Evolutionary conservation across 2,329 filamentous ascomycete species (phyloP).

Genomic region (Claviceps capensis): DNA sequence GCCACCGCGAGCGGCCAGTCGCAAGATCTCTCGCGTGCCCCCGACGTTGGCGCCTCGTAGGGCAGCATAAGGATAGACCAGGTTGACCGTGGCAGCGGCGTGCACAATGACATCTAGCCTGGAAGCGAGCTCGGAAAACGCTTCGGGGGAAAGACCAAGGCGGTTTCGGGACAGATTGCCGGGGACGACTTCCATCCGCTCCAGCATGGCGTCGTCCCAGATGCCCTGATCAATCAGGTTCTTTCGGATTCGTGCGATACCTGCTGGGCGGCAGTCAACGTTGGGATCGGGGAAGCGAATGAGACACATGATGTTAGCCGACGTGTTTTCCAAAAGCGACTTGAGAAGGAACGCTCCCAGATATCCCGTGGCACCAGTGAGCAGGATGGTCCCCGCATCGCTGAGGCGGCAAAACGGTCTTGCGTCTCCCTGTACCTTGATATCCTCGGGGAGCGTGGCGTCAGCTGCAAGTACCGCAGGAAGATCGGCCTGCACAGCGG

Average conservation of each 20-base stretch:
- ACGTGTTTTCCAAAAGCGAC: conserved; percentile 52
- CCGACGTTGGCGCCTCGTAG: conserved; percentile 61
- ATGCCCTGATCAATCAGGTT: conserved; percentile 67
- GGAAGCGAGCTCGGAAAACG: conserved; percentile 49
- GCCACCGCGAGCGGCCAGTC: conserved; percentile 51
- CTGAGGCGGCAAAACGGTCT: conserved; percentile 43
- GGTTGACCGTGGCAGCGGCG: conserved; percentile 63
- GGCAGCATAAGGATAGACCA: conserved; percentile 71
- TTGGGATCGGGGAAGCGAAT: conserved; percentile 58
- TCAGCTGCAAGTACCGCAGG: conserved; percentile 56
- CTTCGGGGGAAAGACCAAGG: conserved; percentile 52
- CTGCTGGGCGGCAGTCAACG: conserved; percentile 48
- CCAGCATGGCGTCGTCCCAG: conserved; percentile 65
- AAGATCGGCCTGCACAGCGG: conserved; percentile 61
- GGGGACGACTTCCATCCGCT: conserved; percentile 62
- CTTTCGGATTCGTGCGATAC: conserved; percentile 58
- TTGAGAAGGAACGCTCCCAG: conserved; percentile 62
- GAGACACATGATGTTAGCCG: conserved; percentile 56
- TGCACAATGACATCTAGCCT: conserved; percentile 64
- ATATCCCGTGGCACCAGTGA: conserved; percentile 67
- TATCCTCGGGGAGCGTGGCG: conserved; percentile 54
- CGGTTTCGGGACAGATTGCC: conserved; percentile 57
- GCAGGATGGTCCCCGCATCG: conserved; percentile 52
- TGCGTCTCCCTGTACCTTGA: conserved; percentile 40
- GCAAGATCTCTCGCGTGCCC: conserved; percentile 64